phyloP scores from a whole-genome alignment of 169 alveolate genomes.

The Plasmodium sp. region DNA sequence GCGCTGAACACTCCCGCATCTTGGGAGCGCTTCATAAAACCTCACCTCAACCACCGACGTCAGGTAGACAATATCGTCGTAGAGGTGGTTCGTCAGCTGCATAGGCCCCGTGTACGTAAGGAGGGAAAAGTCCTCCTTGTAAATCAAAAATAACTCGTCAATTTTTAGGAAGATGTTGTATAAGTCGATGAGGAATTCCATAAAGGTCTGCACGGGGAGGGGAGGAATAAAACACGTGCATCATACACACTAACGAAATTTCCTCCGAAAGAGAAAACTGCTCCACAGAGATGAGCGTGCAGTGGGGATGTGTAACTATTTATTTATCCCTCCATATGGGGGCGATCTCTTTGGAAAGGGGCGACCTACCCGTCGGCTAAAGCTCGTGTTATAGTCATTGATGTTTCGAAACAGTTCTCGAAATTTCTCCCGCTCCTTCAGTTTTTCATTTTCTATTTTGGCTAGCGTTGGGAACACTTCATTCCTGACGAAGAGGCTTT shows the following conservation, averaged over 20 bases:
- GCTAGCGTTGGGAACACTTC: slow-evolving; percentile 72
- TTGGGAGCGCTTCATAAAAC: background rate
- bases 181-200: slow-evolving; percentile 63
- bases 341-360: background rate
- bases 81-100: slow-evolving; percentile 44
- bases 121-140: slow-evolving; percentile 21
- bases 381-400: slow-evolving; percentile 39
- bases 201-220: slow-evolving; percentile 14
- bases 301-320: background rate
- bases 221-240: background rate
- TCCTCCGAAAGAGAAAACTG: background rate
- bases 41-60: slow-evolving; percentile 61
- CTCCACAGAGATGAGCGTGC: background rate
- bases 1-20: background rate
- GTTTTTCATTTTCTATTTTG: slow-evolving; percentile 59
- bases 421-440: slow-evolving; percentile 40
- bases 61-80: slow-evolving; percentile 45
- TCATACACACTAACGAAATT: background rate
- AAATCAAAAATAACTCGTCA: slow-evolving; percentile 28
- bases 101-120: slow-evolving; percentile 61
- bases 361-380: slow-evolving; percentile 38
- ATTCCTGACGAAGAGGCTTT: slow-evolving; percentile 61
- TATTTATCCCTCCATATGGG: background rate
- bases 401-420: slow-evolving; percentile 20
- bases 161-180: slow-evolving; percentile 66